Percentiles rank a stretch among this genome's conserved stretches.
Conservation (phyloP, 176 grass and related monocot genomes). For the Oryza punctata region DNA sequence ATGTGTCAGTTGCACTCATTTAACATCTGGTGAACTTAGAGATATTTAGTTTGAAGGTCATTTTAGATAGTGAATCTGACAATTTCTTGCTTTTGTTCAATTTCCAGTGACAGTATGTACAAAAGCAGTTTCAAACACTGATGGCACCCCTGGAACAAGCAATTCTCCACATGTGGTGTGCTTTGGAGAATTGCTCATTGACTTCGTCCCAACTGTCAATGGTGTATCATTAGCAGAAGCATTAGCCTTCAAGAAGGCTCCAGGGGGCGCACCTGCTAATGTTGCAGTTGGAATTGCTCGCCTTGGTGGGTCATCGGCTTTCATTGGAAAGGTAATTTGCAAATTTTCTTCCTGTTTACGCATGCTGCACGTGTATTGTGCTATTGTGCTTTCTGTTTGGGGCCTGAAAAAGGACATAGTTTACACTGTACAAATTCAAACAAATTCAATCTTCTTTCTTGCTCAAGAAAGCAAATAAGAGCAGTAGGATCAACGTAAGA, state of each 20-base stretch:
- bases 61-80: slow-evolving; percentile 32
- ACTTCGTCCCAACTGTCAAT: slow-evolving; percentile 85
- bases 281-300: slow-evolving; percentile 92
- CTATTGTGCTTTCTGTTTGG: slow-evolving; percentile 10
- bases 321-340: slow-evolving; percentile 83
- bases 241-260: slow-evolving; percentile 90
- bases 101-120: slow-evolving; percentile 43
- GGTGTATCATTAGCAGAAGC: slow-evolving; percentile 74
- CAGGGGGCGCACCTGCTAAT: slow-evolving; percentile 93
- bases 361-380: neutral
- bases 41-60: slow-evolving; percentile 1
- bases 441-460: neutral
- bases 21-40: neutral
- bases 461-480: neutral
- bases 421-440: slow-evolving; percentile 1
- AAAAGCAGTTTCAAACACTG: slow-evolving; percentile 47
- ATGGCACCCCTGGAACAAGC: slow-evolving; percentile 36
- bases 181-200: slow-evolving; percentile 91
- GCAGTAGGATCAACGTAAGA: neutral
- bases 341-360: slow-evolving; percentile 5
- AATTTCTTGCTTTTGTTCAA: slow-evolving; percentile 28
- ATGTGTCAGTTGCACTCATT: neutral
- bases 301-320: slow-evolving; percentile 91
- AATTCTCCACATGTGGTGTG: slow-evolving; percentile 77
- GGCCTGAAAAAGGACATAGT: neutral